Evolutionary conservation across 2,329 filamentous ascomycete genomes (phyloP), one percentile per base, ranked within the genome.

Genomic region (Colletotrichum falcatum): DNA sequence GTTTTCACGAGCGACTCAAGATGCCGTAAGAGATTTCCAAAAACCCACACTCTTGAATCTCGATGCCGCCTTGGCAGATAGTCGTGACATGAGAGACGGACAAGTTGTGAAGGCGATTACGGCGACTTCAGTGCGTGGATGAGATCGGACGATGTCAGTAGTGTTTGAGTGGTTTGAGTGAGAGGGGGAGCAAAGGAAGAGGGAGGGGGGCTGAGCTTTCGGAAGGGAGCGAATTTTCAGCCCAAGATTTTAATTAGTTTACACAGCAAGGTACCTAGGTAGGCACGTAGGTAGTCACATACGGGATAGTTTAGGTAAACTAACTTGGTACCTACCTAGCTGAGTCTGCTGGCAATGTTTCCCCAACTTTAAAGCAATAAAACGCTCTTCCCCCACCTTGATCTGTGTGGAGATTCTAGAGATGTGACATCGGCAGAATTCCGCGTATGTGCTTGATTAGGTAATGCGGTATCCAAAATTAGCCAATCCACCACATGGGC

Each of bases 111-210:
- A 61, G 33, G 16, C n/a, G 14, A 26, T 37, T 9, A 54, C 30
- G 12, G 18, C 51, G 51, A 54, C 11, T 61, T 14, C 37, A 20
- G 46, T 37, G 30, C n/a, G 20, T 4, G n/a, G 26, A 46, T 20
- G 16, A 61, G n/a, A 61, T 37, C 14, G n/a, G 59, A 61, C 59
- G 44, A 61, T 46, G 44, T 61, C 42, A 60, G 55, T 42, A 39
- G 55, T 48, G 63, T 69, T 70, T 66, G 67, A 61, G 49, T 58
- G 26, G n/a, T n/a, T n/a, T n/a, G n/a, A n/a, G n/a, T n/a, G n/a
- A n/a, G n/a, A 18, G 16, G 5, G 20, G 39, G 66, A 63, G 20
- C 8, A 51, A 58, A 42, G 23, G 23, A 54, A 51, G 1, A n/a
- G 9, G 12, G 20, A 26, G 23, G 59, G 51, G 48, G 62, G 51